These are phyloP conservation scores for Acanthamoeba lenticulata DNA, from an alignment of 208 protist species.

Conservation along the genomic window DNA sequence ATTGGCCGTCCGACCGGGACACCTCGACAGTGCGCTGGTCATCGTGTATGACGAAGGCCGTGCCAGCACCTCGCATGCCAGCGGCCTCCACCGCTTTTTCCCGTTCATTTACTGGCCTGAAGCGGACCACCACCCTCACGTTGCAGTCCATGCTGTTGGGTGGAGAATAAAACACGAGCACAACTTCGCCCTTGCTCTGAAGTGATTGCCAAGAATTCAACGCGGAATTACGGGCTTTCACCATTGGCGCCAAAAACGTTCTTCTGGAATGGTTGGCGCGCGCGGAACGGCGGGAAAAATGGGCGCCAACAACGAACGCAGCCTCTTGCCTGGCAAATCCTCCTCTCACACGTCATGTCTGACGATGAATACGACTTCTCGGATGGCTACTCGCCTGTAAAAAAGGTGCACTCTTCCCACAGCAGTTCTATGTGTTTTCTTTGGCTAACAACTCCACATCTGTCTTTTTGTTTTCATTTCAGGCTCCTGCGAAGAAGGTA, in stretches of 20 bases:
- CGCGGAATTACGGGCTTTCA: too few species aligned
- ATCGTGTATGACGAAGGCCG: not conserved
- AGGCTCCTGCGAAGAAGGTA: too few species aligned
- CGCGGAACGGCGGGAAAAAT: too few species aligned
- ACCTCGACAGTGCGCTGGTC: not conserved
- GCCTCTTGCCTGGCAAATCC: too few species aligned
- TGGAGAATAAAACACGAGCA: too few species aligned
- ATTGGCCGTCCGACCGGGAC: not conserved
- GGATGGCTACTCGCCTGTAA: not conserved
- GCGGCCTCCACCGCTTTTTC: not conserved
- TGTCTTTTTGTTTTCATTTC: not conserved
- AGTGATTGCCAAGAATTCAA: too few species aligned
- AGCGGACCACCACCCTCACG: conserved; percentile 52
- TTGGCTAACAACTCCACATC: not conserved
- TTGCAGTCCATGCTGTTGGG: conserved; percentile 8
- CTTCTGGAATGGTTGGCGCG: too few species aligned
- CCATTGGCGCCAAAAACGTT: too few species aligned
- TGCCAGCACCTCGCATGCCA: not conserved
- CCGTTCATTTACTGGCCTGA: conserved; percentile 10
- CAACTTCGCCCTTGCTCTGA: too few species aligned
- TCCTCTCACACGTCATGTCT: too few species aligned
- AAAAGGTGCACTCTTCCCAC: not conserved
- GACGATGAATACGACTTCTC: conserved; percentile 35
- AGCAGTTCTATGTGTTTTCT: not conserved
- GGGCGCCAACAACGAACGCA: too few species aligned